phyloP scores from a whole-genome alignment of 352 stramenopile species.

The Thraustotheca clavata region DNA sequence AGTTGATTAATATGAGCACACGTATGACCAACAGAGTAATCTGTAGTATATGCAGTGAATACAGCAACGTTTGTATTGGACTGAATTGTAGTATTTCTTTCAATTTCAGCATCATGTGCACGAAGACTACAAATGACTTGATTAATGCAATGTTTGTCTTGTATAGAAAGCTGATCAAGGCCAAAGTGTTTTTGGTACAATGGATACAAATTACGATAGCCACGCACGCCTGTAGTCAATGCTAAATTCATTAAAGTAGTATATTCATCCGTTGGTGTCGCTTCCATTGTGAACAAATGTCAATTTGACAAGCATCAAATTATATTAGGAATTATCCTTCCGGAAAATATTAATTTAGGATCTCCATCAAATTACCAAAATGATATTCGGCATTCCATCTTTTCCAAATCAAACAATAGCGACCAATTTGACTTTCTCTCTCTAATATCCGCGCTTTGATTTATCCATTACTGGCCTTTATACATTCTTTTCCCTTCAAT shows the following conservation, averaged over 20 bases:
- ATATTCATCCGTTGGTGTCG: too few relatives aligned
- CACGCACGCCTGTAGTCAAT: background rate
- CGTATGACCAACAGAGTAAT: constrained; percentile 13
- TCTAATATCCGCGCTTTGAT: too few relatives aligned
- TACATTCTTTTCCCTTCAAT: too few relatives aligned
- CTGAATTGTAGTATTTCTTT: background rate
- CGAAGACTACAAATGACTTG: background rate
- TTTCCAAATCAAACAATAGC: too few relatives aligned
- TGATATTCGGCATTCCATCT: too few relatives aligned
- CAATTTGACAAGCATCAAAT: too few relatives aligned
- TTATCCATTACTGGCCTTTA: too few relatives aligned
- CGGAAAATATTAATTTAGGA: too few relatives aligned
- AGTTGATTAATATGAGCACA: constrained; percentile 17
- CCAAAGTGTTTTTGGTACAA: background rate
- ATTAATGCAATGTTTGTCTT: constrained; percentile 5
- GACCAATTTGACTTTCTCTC: too few relatives aligned
- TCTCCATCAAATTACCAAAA: too few relatives aligned
- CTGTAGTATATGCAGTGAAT: constrained; percentile 21
- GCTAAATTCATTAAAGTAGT: background rate
- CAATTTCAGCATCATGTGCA: background rate
- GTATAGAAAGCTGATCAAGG: background rate
- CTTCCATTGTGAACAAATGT: too few relatives aligned
- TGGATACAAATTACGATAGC: constrained; percentile 7
- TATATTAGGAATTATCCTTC: too few relatives aligned
- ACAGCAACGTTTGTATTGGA: background rate